These are phyloP conservation scores for Maudiozyma serrabonitensis DNA, from an alignment of 805 yeast species.

Conservation along the genomic window DNA sequence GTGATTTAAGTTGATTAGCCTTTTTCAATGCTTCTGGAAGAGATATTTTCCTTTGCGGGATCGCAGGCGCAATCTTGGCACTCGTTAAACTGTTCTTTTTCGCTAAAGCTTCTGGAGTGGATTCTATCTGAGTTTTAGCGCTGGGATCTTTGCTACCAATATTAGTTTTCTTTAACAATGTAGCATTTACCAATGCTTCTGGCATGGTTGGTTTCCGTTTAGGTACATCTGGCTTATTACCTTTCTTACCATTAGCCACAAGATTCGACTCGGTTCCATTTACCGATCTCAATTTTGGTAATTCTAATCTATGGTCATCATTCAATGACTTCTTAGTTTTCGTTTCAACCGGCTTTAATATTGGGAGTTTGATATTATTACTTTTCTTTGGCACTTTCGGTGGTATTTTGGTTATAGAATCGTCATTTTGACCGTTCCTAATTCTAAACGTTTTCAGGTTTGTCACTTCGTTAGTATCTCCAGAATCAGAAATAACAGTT, in stretches of 20 bases:
- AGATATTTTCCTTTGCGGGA: constrained; percentile 23
- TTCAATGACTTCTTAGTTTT: not conserved
- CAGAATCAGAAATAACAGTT: constrained; percentile 6
- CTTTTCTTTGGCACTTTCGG: not conserved
- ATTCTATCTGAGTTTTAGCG: not conserved
- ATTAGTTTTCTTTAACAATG: constrained; percentile 2
- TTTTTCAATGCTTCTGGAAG: constrained; percentile 23
- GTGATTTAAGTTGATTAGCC: constrained; percentile 11
- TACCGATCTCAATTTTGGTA: constrained; percentile 12
- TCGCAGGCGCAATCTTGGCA: constrained; percentile 13
- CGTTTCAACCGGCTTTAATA: not conserved
- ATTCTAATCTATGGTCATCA: not conserved
- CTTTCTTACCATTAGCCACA: not conserved
- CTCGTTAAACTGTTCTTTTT: constrained; percentile 7
- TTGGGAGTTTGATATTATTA: not conserved
- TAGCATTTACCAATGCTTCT: constrained; percentile 15
- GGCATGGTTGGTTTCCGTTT: constrained; percentile 10
- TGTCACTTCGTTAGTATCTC: constrained; percentile 3
- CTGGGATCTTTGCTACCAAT: not conserved
- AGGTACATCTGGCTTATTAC: constrained; percentile 1
- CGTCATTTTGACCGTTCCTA: not conserved
- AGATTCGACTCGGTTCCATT: not conserved
- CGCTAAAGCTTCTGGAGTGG: constrained; percentile 11
- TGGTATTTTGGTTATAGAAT: no score
- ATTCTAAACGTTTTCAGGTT: not conserved